phyloP scores from a whole-genome alignment of 1,284 basidiomycete genomes.

The Puccinia brachypodii region DNA sequence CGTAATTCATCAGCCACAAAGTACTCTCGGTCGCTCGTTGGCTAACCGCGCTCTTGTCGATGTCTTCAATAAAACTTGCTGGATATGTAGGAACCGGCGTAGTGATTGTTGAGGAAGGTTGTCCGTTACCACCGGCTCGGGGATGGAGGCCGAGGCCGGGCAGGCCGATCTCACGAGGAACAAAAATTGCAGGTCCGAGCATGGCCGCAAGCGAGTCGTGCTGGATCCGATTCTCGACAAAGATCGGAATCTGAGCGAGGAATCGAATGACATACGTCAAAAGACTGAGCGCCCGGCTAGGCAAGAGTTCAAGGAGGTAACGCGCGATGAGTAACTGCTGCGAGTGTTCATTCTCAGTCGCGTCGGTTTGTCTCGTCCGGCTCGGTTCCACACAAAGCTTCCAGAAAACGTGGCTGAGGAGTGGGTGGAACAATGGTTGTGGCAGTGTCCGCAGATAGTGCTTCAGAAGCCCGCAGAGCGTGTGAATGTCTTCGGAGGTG shows the following conservation, averaged over 20 bases:
- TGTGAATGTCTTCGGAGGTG: conserved; percentile 30
- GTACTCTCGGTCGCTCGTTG: conserved; percentile 16
- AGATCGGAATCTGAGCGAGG: conserved; percentile 19
- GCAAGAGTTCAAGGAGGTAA: conserved; percentile 2
- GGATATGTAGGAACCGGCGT: neutral
- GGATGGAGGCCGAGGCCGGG: conserved; percentile 35
- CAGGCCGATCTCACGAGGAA: conserved; percentile 23
- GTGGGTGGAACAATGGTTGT: conserved; percentile 21
- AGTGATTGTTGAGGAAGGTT: neutral
- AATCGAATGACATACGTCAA: conserved; percentile 28
- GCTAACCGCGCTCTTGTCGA: neutral
- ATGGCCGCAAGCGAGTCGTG: conserved; percentile 26
- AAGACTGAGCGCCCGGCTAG: conserved; percentile 22
- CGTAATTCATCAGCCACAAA: conserved; percentile 21
- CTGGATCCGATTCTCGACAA: conserved; percentile 31
- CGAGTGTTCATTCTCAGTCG: neutral
- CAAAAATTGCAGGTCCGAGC: conserved; percentile 30
- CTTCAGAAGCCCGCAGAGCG: conserved; percentile 23
- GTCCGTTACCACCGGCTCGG: neutral
- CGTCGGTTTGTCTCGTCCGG: neutral
- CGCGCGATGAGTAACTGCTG: neutral
- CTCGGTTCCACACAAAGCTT: conserved; percentile 5
- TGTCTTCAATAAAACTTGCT: neutral
- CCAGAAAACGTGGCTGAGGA: neutral
- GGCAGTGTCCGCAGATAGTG: conserved; percentile 28